A percentile compares a stretch with the other conserved stretches of the same genome.
These are phyloP conservation scores for Diaporthe nobilis DNA, from an alignment of 2,329 filamentous ascomycete genomes.

Conservation along the genomic window DNA sequence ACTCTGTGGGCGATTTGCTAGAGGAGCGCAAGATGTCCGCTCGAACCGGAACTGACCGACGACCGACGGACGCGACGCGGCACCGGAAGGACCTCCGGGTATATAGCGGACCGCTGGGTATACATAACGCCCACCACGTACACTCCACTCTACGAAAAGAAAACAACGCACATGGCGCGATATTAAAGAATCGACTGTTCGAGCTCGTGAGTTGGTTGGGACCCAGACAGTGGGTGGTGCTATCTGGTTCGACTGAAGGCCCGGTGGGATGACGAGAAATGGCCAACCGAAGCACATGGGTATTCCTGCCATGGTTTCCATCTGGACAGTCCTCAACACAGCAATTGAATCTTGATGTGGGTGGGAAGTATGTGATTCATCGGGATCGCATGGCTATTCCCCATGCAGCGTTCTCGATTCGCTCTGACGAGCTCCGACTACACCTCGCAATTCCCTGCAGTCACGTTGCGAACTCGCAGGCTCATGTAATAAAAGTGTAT, in stretches of 20 bases:
- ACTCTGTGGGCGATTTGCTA: neutral
- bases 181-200: rapidly evolving
- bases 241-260: no score
- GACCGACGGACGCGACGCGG: neutral
- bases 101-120: no score
- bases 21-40: rapidly evolving
- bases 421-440: neutral
- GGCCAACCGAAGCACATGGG: no score
- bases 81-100: neutral
- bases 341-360: neutral
- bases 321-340: neutral
- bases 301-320: neutral
- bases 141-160: no score
- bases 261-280: neutral
- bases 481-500: neutral
- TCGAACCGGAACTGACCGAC: neutral
- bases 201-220: neutral
- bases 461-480: neutral
- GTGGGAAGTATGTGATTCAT: no score
- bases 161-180: no score
- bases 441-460: neutral
- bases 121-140: neutral
- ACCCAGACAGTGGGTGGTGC: no score
- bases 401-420: neutral
- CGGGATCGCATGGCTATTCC: no score